Conservation (phyloP, 139 green algal genomes). For the Picochlorum sp. region DNA sequence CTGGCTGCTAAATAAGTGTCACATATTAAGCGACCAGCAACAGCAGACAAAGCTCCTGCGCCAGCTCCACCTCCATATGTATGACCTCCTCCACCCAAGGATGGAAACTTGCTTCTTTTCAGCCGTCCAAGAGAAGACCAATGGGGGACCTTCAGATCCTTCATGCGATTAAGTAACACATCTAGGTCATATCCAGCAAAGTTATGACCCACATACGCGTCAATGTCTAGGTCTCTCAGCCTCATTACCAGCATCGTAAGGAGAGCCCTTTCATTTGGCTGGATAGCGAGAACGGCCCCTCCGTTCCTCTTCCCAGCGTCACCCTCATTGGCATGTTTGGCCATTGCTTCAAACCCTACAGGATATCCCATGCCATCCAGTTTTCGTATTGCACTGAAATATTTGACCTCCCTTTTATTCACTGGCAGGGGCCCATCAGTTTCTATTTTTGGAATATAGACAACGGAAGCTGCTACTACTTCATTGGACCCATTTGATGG, state of each 20-base stretch:
- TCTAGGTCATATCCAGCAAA: constrained; percentile 81
- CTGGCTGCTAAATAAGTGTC: constrained; percentile 91
- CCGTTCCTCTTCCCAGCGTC: constrained; percentile 50
- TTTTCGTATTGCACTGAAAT: constrained; percentile 75
- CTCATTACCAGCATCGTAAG: constrained; percentile 74
- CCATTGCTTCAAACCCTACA: constrained; percentile 68
- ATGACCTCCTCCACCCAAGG: constrained; percentile 65
- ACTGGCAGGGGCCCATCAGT: constrained; percentile 19
- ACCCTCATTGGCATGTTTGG: constrained; percentile 46
- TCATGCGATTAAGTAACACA: constrained; percentile 83
- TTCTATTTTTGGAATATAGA: constrained; percentile 39
- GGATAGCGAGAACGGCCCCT: constrained; percentile 47
- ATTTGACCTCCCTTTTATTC: constrained; percentile 36
- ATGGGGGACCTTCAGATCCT: constrained; percentile 84
- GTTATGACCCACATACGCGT: constrained; percentile 96
- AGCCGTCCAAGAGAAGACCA: constrained; percentile 90
- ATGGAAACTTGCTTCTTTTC: constrained; percentile 75
- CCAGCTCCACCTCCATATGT: constrained; percentile 75
- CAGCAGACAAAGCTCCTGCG: constrained; percentile 1
- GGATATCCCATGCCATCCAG: constrained; percentile 73
- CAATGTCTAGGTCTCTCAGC: constrained; percentile 69
- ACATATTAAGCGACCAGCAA: constrained; percentile 82
- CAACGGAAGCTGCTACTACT: constrained; percentile 64
- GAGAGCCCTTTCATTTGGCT: constrained; percentile 74
- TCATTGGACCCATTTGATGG: constrained; percentile 54